Evolutionary conservation across 2,329 filamentous ascomycete genomes (phyloP), one percentile per base, ranked within the genome.

Genomic region (Pezicula neosporulosa): DNA sequence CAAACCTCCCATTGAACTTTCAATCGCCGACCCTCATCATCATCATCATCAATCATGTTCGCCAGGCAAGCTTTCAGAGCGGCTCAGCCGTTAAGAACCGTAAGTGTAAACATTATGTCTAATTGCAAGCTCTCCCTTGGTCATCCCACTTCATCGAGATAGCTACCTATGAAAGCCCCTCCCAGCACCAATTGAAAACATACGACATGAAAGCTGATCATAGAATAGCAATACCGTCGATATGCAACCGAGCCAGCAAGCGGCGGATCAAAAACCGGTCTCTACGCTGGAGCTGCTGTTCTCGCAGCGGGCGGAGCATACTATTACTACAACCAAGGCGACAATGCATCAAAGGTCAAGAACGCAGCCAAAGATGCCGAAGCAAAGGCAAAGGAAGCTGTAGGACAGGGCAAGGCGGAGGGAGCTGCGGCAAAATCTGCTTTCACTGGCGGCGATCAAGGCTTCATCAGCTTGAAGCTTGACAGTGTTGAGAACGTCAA

Each of bases 391-490:
- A 75, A 76, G 66, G 69, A 70, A 16, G 75, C 72, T 58, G 57
- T 60, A 42, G 62, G 55, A 30, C 54, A 55, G 36, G 59, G 48
- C 18, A 60, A 59, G 39, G 54, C 55, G n/a, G 67, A 69, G 38
- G 57, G 56, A 47, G 63, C 66, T 24, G 51, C 71, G 39, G 70
- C 67, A 35, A 70, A 69, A 49, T 66, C 58, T 30, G 75, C 78
- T 52, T 86, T 97, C 70, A 88, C 81, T 33, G 92, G 93, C 60
- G 90, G 90, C 59, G 90, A 96, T 56, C 91, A 97, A 73, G 92
- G 90, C 60, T 97, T 91, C 73, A 70, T 97, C 57, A 85, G 84
- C 56, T 80, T 97, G 61, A 85, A 88, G 74, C 78, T 97, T 51
- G 82, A 90, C 51, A 83, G 86, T 50, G 81, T 91, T 46, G 87